A percentile compares a stretch with the other conserved stretches of the same genome.
These are phyloP conservation scores for Prunus yedoensis DNA, from an alignment of 331 rosid species.

Conservation along the genomic window DNA sequence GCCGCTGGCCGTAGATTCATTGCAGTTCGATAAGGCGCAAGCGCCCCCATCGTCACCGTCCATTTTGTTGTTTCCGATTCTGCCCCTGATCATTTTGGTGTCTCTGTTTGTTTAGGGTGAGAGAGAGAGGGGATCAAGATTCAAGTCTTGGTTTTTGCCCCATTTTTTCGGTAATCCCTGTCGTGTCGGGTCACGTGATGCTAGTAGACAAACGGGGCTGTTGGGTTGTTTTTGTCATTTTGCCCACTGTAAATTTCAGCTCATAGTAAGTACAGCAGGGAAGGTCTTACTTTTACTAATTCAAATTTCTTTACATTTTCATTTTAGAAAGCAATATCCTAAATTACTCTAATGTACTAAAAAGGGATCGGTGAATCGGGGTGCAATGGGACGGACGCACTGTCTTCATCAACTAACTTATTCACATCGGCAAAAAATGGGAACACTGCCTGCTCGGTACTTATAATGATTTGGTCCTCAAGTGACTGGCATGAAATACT, in stretches of 20 bases:
- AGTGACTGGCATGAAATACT: no score
- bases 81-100: slow-evolving; percentile 39
- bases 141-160: slow-evolving; percentile 12
- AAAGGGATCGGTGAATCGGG: fast-evolving
- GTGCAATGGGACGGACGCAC: no score
- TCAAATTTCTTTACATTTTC: background rate
- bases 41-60: slow-evolving; percentile 48
- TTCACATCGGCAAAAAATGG: no score
- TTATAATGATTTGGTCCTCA: background rate
- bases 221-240: slow-evolving; percentile 36
- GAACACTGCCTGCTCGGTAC: no score
- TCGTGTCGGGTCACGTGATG: slow-evolving; percentile 68
- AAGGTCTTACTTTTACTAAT: background rate
- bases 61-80: slow-evolving; percentile 32
- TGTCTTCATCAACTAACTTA: no score
- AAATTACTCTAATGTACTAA: no score
- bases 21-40: slow-evolving; percentile 57
- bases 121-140: background rate
- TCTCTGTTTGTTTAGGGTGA: slow-evolving; percentile 15
- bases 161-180: slow-evolving; percentile 30
- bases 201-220: slow-evolving; percentile 49
- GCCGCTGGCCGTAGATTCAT: slow-evolving; percentile 97
- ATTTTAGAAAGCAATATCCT: background rate
- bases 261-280: background rate
- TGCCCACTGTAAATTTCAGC: slow-evolving; percentile 47